Evolutionary conservation across 352 stramenopile genomes (phyloP).

Genomic region (Phytopythium aichiense): DNA sequence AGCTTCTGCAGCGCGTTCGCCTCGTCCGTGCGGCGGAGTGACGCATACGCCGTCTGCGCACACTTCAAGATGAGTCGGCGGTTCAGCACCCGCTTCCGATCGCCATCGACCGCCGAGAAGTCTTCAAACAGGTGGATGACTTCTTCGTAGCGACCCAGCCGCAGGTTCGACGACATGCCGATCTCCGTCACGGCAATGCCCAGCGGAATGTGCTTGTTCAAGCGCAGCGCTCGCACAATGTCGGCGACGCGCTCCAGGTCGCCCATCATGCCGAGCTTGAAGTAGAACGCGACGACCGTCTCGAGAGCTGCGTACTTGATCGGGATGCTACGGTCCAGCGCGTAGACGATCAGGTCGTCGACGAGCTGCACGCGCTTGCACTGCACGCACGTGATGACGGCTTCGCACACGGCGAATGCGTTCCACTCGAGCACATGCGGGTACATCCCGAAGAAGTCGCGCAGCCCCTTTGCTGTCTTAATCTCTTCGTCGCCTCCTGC

Average conservation of each 20-base stretch:
- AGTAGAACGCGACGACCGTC: conserved; percentile 67
- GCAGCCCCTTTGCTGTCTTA: conserved; percentile 30
- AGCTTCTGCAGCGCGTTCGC: conserved; percentile 55
- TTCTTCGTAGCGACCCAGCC: conserved; percentile 52
- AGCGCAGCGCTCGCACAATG: conserved; percentile 56
- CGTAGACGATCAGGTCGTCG: conserved; percentile 53
- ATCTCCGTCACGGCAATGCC: conserved; percentile 73
- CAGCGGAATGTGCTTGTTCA: conserved; percentile 74
- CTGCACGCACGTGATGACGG: conserved; percentile 49
- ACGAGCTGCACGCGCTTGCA: conserved; percentile 48
- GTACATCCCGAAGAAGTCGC: conserved; percentile 47
- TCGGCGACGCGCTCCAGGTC: conserved; percentile 58
- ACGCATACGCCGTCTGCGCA: conserved; percentile 44
- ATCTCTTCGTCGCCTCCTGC: conserved; percentile 16
- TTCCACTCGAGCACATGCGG: conserved; percentile 56
- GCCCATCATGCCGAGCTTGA: conserved; percentile 50
- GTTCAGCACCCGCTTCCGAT: conserved; percentile 50
- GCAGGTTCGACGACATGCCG: conserved; percentile 63
- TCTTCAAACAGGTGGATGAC: conserved; percentile 72
- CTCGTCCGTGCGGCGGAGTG: conserved; percentile 51
- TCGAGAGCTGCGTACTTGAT: conserved; percentile 80
- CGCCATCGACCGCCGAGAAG: conserved; percentile 55
- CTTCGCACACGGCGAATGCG: conserved; percentile 57
- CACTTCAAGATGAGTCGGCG: conserved; percentile 62
- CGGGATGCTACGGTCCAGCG: conserved; percentile 53